Base-by-base conservation (phyloP, 768 basidiomycete species). In the Ramaria sp. region DNA sequence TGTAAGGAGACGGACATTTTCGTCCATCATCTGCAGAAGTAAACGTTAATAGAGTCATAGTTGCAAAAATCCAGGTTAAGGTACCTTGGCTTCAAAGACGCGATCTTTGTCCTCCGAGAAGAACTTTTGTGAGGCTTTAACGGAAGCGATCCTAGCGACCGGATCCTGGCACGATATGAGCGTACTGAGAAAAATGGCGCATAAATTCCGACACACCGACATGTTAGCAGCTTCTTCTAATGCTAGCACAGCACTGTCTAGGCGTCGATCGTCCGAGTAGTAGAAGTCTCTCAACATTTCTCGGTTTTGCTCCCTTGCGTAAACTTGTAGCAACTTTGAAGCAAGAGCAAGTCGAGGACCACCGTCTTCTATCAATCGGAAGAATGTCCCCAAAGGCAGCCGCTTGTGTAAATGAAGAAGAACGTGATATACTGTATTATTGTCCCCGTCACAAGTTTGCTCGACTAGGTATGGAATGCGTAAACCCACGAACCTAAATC, bases 221-320 rank as follows among this genome's bases (percentile, higher is more conserved):
- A 85, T 82, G 20, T 69, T 69, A 2, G 75, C 71, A 6, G 90
- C 85, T 66, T 97, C 96, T 42, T 89, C 88, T 20, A 99, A 69
- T 36, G 81, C 85, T 3, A 98, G 70, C n/a, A 86, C 77, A 0
- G 93, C 96, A 67, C 86, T 95, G 65, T 98, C 96, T 13, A 90
- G 85, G 44, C 94, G 77, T 52, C 96, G 75, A 68, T 98, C 96
- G 62, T 99, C 96, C 34, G 95, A 95, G 63, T 95, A 99, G 67
- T 93, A 98, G 69, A 94, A 98, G 65, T 99, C 93, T 15, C 92
- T 76, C 6, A 98, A 71, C 81, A 98, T 86, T 59, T 90, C 89
- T 49, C 87, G 74, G 64, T 95, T 88, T 62, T 91, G 91, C 65
- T 93, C 88, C 37, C 87, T 72, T 0, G 89, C 91, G 64, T 94